Percentiles rank a stretch among this genome's conserved stretches.
phyloP scores from a whole-genome alignment of 768 basidiomycete genomes.

The Hypholoma fasciculare region DNA sequence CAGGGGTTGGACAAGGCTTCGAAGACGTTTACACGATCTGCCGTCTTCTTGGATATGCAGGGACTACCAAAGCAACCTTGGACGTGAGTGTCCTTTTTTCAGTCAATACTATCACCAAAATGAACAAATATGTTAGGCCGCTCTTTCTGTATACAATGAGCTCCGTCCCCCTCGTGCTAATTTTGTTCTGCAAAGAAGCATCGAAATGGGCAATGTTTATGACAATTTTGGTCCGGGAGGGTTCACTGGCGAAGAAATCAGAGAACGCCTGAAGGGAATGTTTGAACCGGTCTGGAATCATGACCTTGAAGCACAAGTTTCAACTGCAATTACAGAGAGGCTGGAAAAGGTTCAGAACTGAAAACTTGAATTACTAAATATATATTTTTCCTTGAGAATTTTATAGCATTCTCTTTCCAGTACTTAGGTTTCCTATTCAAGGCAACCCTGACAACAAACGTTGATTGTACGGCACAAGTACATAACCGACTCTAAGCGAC shows the following conservation, averaged over 20 bases:
- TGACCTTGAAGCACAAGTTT: constrained; percentile 42
- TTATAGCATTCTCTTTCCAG: no score
- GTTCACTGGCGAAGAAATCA: constrained; percentile 28
- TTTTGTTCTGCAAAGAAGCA: constrained; percentile 44
- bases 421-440: no score
- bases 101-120: background rate
- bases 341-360: background rate
- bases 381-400: no score
- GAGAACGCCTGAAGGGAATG: constrained; percentile 33
- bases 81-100: constrained; percentile 28
- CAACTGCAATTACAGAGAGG: constrained; percentile 24
- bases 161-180: constrained; percentile 49
- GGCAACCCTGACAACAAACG: no score
- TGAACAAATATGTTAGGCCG: constrained; percentile 31
- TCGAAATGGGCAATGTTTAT: constrained; percentile 42
- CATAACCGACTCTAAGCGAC: constrained; percentile 27
- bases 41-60: constrained; percentile 43
- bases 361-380: no score
- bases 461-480: no score
- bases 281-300: constrained; percentile 54
- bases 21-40: constrained; percentile 54
- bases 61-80: constrained; percentile 38
- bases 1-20: constrained; percentile 60
- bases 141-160: constrained; percentile 44
- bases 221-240: constrained; percentile 37